Evolutionary conservation across 148 eudicot species (phyloP), one percentile per base, ranked within the genome.

Genomic region (Bassia scoparia): DNA sequence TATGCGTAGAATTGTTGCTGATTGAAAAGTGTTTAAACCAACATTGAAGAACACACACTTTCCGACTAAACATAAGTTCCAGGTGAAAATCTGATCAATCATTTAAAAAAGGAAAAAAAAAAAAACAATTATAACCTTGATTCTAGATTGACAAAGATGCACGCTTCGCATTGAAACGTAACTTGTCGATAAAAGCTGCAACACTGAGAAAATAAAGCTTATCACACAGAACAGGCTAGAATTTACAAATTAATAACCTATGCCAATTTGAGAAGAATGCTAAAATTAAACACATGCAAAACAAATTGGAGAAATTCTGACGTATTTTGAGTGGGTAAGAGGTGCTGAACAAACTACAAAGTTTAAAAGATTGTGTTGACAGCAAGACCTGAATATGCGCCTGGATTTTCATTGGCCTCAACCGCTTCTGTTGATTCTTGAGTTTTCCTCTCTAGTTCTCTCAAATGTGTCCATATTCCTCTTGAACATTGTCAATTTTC

Each of bases 101-200:
- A 44, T 31, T 56, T 63, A 56, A 29, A 35, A 55, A 65, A 56
- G 49, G 20, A 44, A 50, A n/a, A 56, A 4, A 27, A 53, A 55
- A 13, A 18, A 75, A 68, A 27, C 24, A 70, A 67, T 46, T 48
- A 59, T 73, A 77, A 96, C 99, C 96, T 96, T 96, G 75, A 96
- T 96, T 84, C 99, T 88, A 61, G 99, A 96, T 80, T 96, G 99
- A 96, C 99, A 77, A 96, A 55, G 99, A 92, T 46, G 99, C 99
- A 76, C 99, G 97, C 89, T 96, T 96, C 55, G 99, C 99, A 81
- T 96, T 96, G 84, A 88, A 96, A 56, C 99, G 94, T 62, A 96
- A 96, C 78, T 96, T 96, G 74, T 96, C 97, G 52, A 96, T 96
- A 64, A 96, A 96, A 61, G 82, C 34, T 96, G 99, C 87, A 89